Conservation (phyloP, 495 filamentous ascomycete genomes). For the Aeminium ludgeri region DNA sequence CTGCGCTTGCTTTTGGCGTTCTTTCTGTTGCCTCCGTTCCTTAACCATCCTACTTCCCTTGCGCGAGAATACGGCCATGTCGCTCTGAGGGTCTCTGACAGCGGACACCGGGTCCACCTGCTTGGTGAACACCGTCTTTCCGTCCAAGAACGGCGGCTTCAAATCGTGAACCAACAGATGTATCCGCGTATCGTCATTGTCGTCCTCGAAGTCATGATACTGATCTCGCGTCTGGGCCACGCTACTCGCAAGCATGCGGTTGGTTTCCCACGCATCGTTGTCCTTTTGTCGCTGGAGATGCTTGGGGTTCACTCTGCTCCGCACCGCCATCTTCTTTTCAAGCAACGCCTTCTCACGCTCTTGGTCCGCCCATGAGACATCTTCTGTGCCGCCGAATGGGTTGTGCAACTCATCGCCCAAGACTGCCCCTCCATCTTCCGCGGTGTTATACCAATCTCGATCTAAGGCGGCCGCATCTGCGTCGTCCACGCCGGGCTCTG, state of each 20-base stretch:
- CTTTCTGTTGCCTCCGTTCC: constrained; percentile 78
- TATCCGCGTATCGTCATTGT: constrained; percentile 77
- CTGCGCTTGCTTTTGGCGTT: constrained; percentile 88
- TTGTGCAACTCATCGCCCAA: constrained; percentile 64
- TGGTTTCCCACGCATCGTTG: constrained; percentile 94
- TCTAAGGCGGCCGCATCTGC: constrained; percentile 53
- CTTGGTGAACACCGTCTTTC: constrained; percentile 88
- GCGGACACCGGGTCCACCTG: constrained; percentile 92
- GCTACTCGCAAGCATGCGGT: constrained; percentile 92
- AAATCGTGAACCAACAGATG: constrained; percentile 91
- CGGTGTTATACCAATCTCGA: constrained; percentile 64
- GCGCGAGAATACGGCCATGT: constrained; percentile 96
- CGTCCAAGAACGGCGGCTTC: constrained; percentile 89
- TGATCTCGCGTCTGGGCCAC: constrained; percentile 80
- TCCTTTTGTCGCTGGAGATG: constrained; percentile 78
- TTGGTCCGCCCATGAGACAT: constrained; percentile 50
- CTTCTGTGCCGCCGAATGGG: constrained; percentile 44
- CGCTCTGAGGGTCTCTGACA: constrained; percentile 84
- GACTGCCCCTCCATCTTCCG: constrained; percentile 59
- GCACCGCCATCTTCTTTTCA: constrained; percentile 56
- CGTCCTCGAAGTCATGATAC: constrained; percentile 67
- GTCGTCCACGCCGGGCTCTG: constrained; percentile 27
- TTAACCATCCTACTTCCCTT: constrained; percentile 90
- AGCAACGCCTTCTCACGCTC: constrained; percentile 52
- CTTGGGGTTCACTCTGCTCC: constrained; percentile 41